Evolutionary conservation across 2,329 filamentous ascomycete genomes (phyloP).

Genomic region (Ceratocystis alfenasii): DNA sequence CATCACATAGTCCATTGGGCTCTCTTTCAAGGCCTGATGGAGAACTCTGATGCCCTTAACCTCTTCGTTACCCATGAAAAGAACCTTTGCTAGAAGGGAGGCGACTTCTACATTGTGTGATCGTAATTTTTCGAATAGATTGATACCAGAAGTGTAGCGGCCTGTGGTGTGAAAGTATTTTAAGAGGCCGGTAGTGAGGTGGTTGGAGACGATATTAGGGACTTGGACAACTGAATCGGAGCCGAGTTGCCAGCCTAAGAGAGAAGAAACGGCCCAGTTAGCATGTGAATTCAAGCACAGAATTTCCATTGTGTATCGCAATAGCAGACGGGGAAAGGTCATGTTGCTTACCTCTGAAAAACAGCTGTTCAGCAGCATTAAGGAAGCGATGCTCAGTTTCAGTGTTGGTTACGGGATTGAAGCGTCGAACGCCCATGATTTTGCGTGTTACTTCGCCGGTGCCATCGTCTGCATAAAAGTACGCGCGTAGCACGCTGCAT

Average conservation of each 20-base stretch:
- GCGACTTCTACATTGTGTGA: slow-evolving; percentile 87
- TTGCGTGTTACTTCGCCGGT: slow-evolving; percentile 90
- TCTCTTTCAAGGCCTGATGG: slow-evolving; percentile 75
- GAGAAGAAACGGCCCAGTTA: slow-evolving; percentile 21
- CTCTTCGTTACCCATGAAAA: slow-evolving; percentile 92
- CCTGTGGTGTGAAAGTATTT: slow-evolving; percentile 94
- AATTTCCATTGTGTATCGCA: background rate
- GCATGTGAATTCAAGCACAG: background rate
- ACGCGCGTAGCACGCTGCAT: slow-evolving; percentile 85
- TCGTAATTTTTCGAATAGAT: slow-evolving; percentile 91
- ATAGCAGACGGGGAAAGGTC: background rate
- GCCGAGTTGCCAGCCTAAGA: slow-evolving; percentile 76
- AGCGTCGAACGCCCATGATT: slow-evolving; percentile 90
- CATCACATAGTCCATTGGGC: slow-evolving; percentile 96
- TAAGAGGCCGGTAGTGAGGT: slow-evolving; percentile 82
- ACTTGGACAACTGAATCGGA: slow-evolving; percentile 97
- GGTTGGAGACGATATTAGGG: slow-evolving; percentile 90
- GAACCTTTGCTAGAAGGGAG: slow-evolving; percentile 77
- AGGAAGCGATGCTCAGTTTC: slow-evolving; percentile 95
- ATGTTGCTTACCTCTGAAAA: slow-evolving; percentile 64
- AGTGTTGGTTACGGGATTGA: slow-evolving; percentile 97
- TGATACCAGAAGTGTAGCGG: slow-evolving; percentile 87
- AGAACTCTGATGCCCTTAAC: slow-evolving; percentile 86
- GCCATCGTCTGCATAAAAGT: slow-evolving; percentile 92
- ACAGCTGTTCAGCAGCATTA: slow-evolving; percentile 84